Evolutionary conservation across 331 rosid species (phyloP), one percentile per base, ranked within the genome.

Genomic region (Acacia pycnantha): DNA sequence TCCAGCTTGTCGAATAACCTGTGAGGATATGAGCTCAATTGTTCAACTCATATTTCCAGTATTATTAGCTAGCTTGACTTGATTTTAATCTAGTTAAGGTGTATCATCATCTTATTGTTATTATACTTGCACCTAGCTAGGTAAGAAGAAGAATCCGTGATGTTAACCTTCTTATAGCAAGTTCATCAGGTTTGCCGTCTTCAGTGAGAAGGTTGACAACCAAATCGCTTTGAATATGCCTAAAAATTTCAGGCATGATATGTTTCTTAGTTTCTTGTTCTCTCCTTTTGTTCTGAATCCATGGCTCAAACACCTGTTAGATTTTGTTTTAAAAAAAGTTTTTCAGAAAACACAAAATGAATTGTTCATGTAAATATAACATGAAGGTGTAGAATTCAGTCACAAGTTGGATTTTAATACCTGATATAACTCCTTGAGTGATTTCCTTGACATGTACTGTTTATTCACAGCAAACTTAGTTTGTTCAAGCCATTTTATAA

Each of bases 401-500:
- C 29, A 68, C 21, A 15, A 13, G 65, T 5, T 44, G 33, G 2
- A 81, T 11, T 50, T 50, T 12, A 19, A 31, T 79, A 89, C 90
- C 89, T 85, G 83, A 70, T 84, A 82, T 58, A 87, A 70, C 16
- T 85, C 77, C 58, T 79, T 83, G 40, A 87, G 53, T 46, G 92
- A 87, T 79, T 67, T 82, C 76, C 70, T 80, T 10, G 90, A 76
- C 40, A 70, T 82, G 15, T 82, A 79, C 37, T 84, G 87, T 70
- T 64, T 80, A 67, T 82, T 66, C 68, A 79, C 65, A 11, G 84
- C 85, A 79, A 76, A 79, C 58, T 84, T 80, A 31, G 85, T 82
- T 67, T 82, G 85, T 16, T 77, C 84, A 26, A 89, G 82, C 93
- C 91, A 89, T 78, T 84, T 90, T 75, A 81, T 62, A 71, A 88